Conservation (phyloP, 2,329 filamentous ascomycete species). For the Ophiosphaerella herpotricha region DNA sequence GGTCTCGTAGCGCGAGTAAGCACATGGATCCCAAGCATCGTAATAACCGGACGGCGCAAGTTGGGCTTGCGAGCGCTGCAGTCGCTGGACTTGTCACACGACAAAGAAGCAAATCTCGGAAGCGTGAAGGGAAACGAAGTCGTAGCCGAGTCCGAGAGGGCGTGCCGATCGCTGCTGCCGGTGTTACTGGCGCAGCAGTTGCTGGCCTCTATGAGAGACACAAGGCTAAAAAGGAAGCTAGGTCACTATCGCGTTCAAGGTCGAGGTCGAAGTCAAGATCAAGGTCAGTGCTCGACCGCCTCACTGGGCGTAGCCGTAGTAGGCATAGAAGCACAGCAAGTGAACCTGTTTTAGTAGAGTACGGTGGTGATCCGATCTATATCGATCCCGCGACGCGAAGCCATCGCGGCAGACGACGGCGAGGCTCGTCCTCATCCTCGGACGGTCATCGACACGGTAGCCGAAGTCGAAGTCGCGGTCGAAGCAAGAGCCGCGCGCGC, state of each 20-base stretch:
- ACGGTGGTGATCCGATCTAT: constrained; percentile 66
- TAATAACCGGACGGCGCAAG: constrained; percentile 64
- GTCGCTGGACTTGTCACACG: constrained; percentile 65
- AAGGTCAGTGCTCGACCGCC: constrained; percentile 51
- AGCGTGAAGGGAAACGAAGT: constrained; percentile 57
- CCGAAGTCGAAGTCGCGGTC: constrained; percentile 46
- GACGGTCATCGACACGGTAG: constrained; percentile 43
- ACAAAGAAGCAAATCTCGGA: constrained; percentile 62
- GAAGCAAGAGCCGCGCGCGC: constrained; percentile 55
- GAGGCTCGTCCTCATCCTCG: constrained; percentile 50
- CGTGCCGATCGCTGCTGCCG: constrained; percentile 64
- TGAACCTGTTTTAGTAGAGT: constrained; percentile 64
- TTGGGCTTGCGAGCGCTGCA: constrained; percentile 65
- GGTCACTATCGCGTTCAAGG: constrained; percentile 49
- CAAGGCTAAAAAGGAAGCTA: constrained; percentile 63
- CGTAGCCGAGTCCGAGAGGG: constrained; percentile 61
- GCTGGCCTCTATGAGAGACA: constrained; percentile 67
- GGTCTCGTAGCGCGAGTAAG: constrained; percentile 51
- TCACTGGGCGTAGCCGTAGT: constrained; percentile 36
- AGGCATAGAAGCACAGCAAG: constrained; percentile 50
- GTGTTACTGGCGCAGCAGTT: constrained; percentile 64
- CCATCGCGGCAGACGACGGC: constrained; percentile 45
- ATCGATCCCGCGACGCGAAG: constrained; percentile 53
- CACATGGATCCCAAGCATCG: constrained; percentile 55
- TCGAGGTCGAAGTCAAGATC: constrained; percentile 51